Conservation (phyloP, 352 stramenopile species). For the Lagenidium giganteum region DNA sequence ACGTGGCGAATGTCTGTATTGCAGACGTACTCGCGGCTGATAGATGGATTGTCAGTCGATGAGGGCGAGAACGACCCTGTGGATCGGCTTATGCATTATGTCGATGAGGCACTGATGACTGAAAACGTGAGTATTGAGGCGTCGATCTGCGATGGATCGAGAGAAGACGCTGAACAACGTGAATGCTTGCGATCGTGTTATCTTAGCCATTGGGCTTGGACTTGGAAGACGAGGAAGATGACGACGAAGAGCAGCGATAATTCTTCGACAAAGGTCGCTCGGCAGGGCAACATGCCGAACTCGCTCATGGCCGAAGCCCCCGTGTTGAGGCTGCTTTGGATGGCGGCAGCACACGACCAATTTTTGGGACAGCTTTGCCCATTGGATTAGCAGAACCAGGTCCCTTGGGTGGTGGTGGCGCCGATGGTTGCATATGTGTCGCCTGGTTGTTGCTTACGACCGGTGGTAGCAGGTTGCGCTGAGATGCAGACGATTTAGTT, state of each 20-base stretch:
- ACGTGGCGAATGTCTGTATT: too few species aligned
- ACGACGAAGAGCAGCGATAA: constrained; percentile 12
- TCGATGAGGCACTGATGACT: too few species aligned
- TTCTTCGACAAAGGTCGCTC: constrained; percentile 2
- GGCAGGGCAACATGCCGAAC: not conserved
- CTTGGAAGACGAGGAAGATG: constrained; percentile 12
- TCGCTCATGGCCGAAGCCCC: not conserved
- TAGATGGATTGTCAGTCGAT: too few species aligned
- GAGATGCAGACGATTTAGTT: constrained; percentile 18
- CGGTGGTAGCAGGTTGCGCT: constrained; percentile 20
- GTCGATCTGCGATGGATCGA: too few species aligned
- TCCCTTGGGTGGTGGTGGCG: constrained; percentile 11
- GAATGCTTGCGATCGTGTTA: not conserved
- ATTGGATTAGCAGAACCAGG: constrained; percentile 10
- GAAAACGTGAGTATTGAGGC: too few species aligned
- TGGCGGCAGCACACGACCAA: constrained; percentile 42
- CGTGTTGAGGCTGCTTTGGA: constrained; percentile 19
- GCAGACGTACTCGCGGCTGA: too few species aligned
- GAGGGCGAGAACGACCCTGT: too few species aligned
- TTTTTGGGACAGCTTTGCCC: constrained; percentile 29
- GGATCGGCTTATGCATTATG: too few species aligned
- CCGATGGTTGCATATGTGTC: constrained; percentile 12
- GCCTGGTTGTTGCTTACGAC: constrained; percentile 6
- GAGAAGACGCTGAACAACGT: too few species aligned
- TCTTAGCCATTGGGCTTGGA: constrained; percentile 16